phyloP scores from a whole-genome alignment of 2,329 filamentous ascomycete species.

The Botryotinia globosa region DNA sequence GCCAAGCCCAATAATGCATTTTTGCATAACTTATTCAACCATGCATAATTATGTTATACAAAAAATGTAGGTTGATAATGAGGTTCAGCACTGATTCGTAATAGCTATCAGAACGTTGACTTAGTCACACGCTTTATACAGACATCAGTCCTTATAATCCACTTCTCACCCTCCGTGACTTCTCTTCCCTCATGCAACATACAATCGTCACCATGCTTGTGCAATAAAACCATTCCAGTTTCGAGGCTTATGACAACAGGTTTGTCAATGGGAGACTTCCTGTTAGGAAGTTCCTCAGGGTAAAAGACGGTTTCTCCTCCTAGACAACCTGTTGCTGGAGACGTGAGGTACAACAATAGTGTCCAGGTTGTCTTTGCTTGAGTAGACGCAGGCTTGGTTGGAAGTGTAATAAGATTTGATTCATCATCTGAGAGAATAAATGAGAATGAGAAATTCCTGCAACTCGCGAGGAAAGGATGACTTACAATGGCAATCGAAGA shows the following conservation, averaged over 20 bases:
- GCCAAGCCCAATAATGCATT: background rate
- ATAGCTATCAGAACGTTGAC: background rate
- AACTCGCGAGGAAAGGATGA: constrained; percentile 30
- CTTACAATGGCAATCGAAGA: constrained; percentile 90
- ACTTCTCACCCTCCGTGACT: constrained; percentile 80
- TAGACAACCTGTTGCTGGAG: constrained; percentile 66
- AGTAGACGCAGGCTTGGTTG: constrained; percentile 42
- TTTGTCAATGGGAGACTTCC: constrained; percentile 47
- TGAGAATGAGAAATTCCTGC: constrained; percentile 18
- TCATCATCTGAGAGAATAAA: constrained; percentile 69
- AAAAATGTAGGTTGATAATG: background rate
- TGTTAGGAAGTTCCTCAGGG: constrained; percentile 57
- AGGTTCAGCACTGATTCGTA: background rate
- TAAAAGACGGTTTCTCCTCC: constrained; percentile 95
- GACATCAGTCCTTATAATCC: constrained; percentile 83
- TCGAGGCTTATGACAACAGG: constrained; percentile 72
- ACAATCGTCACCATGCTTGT: constrained; percentile 86
- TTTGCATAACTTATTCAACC: background rate
- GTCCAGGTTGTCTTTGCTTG: constrained; percentile 84
- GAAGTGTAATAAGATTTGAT: constrained; percentile 67
- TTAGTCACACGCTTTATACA: constrained; percentile 52
- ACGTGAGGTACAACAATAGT: constrained; percentile 81
- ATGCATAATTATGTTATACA: background rate
- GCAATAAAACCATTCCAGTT: constrained; percentile 80
- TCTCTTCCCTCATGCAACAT: constrained; percentile 85